Conservation (phyloP, 2,329 filamentous ascomycete genomes). For the Gyromitra esculenta region DNA sequence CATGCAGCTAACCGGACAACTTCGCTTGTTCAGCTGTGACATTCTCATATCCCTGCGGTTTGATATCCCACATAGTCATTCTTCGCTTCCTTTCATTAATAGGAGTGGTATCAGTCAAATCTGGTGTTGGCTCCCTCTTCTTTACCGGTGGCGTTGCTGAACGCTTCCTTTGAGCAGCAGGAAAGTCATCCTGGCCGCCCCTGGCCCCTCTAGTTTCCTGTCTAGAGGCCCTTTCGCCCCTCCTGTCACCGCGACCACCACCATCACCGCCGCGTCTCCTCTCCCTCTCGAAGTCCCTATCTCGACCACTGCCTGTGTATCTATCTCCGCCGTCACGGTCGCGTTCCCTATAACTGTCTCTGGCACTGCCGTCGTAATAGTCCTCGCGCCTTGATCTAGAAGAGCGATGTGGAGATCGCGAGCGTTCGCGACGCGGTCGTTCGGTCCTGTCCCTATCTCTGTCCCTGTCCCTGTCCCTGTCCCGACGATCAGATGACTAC, state of each 20-base stretch:
- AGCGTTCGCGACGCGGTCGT: conserved; percentile 52
- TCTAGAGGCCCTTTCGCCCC: conserved; percentile 65
- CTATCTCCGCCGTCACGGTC: conserved; percentile 59
- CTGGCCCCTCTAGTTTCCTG: conserved; percentile 47
- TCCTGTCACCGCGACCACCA: conserved; percentile 77
- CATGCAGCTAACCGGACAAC: conserved; percentile 71
- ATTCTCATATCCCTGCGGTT: conserved; percentile 96
- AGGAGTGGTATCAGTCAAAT: conserved; percentile 85
- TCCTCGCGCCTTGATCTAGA: conserved; percentile 59
- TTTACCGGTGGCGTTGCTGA: conserved; percentile 84
- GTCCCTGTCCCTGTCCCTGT: conserved; percentile 56
- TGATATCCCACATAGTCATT: conserved; percentile 99
- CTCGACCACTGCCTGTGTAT: conserved; percentile 59
- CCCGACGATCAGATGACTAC: conserved; percentile 57
- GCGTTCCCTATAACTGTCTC: conserved; percentile 63
- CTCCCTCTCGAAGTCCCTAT: conserved; percentile 77
- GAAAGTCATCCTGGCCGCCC: conserved; percentile 67
- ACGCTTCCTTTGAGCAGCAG: conserved; percentile 70
- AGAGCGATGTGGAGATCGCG: conserved; percentile 57
- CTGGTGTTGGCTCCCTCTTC: conserved; percentile 94
- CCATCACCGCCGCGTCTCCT: conserved; percentile 62
- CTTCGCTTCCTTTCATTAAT: conserved; percentile 87
- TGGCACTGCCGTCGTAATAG: conserved; percentile 58
- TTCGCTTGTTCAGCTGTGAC: conserved; percentile 99
- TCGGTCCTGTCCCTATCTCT: conserved; percentile 60